A percentile compares a stretch with the other conserved stretches of the same genome.
Conservation (phyloP, 306 rosid genomes). For the Pterocarpus santalinus region DNA sequence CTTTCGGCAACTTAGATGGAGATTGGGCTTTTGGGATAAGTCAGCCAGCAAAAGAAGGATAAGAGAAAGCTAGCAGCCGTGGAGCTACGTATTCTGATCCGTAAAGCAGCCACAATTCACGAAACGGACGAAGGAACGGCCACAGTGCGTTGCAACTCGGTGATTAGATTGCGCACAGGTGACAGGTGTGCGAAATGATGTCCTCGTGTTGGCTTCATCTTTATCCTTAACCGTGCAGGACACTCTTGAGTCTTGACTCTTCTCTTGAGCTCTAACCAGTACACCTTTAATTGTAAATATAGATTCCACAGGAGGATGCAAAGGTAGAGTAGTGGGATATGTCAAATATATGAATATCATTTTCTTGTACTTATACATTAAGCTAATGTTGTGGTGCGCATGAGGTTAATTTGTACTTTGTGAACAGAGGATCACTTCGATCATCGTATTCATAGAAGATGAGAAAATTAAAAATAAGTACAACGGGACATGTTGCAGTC, state of each 20-base stretch:
- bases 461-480: no score
- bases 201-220: constrained; percentile 31
- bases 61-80: constrained; percentile 24
- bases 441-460: no score
- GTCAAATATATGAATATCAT: not conserved
- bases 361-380: no score
- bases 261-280: not conserved
- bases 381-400: no score
- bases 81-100: not conserved
- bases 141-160: constrained; percentile 58
- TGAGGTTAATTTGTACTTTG: no score
- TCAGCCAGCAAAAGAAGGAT: not conserved
- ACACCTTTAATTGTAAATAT: no score
- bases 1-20: not conserved
- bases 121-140: constrained; percentile 51
- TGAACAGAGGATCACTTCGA: no score
- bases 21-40: not conserved
- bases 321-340: not conserved
- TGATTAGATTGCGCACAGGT: not conserved
- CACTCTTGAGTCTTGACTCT: not conserved
- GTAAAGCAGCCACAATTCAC: not conserved
- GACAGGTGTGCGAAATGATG: not conserved
- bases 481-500: no score
- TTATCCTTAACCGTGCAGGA: constrained; percentile 39
- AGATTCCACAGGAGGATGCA: not conserved